phyloP scores from a whole-genome alignment of 208 protist genomes.

The Strigomonas culicis region DNA sequence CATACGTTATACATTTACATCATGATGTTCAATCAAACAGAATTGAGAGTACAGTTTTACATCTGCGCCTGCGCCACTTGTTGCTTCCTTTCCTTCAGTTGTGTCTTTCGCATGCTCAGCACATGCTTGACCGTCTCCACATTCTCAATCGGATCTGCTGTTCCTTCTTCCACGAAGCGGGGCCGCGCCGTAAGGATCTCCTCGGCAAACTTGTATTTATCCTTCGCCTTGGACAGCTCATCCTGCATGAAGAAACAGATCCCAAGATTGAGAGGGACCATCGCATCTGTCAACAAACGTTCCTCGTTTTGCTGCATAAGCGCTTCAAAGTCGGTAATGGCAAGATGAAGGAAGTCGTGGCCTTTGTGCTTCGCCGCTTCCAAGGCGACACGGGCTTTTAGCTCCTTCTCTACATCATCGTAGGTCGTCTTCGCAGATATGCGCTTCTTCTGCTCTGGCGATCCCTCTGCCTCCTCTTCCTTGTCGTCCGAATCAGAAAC shows the following conservation, averaged over 20 bases:
- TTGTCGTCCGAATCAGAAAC: slow-evolving; percentile 32
- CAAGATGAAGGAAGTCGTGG: neutral
- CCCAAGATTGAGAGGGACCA: slow-evolving; percentile 64
- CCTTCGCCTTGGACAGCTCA: slow-evolving; percentile 53
- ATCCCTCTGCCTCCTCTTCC: slow-evolving; percentile 31
- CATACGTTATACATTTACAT: slow-evolving; percentile 9
- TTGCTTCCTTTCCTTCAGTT: slow-evolving; percentile 37
- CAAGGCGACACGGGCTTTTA: slow-evolving; percentile 20
- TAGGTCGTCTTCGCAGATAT: slow-evolving; percentile 13
- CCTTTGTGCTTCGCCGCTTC: slow-evolving; percentile 17
- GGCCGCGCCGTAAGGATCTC: slow-evolving; percentile 61
- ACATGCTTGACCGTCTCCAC: slow-evolving; percentile 44
- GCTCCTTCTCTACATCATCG: slow-evolving; percentile 28
- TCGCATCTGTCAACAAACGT: slow-evolving; percentile 27
- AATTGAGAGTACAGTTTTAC: neutral
- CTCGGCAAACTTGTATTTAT: slow-evolving; percentile 51
- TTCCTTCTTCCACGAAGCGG: slow-evolving; percentile 46
- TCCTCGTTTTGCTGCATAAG: neutral
- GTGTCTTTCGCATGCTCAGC: slow-evolving; percentile 45
- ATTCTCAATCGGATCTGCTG: slow-evolving; percentile 63
- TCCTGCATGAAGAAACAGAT: slow-evolving; percentile 60
- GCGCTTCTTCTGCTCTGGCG: slow-evolving; percentile 17
- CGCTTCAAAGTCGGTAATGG: slow-evolving; percentile 4
- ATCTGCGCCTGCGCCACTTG: neutral
- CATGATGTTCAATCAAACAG: too few species aligned